Evolutionary conservation across 2,329 filamentous ascomycete genomes (phyloP).

Genomic region (Neonectria sp.): DNA sequence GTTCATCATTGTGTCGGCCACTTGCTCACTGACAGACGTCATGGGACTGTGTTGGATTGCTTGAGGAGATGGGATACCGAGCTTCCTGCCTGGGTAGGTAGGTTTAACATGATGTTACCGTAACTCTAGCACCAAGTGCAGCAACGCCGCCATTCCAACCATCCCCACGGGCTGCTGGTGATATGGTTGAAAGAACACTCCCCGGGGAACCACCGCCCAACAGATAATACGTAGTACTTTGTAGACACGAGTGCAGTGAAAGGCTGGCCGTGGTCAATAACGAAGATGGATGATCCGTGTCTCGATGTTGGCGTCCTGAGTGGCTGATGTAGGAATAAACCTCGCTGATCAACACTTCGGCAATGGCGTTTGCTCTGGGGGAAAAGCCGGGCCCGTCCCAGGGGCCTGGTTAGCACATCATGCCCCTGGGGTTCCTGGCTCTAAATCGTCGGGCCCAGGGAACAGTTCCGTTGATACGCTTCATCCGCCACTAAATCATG

Average conservation of each 20-base stretch:
- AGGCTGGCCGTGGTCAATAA: background rate
- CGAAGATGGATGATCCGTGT: conserved; percentile 24
- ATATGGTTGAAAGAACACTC: background rate
- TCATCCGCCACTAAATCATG: conserved; percentile 7
- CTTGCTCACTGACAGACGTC: conserved; percentile 10
- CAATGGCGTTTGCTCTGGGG: conserved; percentile 28
- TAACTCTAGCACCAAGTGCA: conserved; percentile 24
- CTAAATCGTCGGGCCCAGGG: conserved; percentile 11
- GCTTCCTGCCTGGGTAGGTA: conserved; percentile 8
- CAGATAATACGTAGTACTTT: too few relatives aligned
- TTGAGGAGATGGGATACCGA: conserved; percentile 20
- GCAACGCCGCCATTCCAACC: conserved; percentile 29
- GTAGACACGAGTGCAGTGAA: background rate
- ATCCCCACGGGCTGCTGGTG: conserved; percentile 13
- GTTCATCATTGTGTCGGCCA: conserved; percentile 15
- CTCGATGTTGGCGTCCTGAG: conserved; percentile 9
- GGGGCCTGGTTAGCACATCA: conserved; percentile 24
- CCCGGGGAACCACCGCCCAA: background rate
- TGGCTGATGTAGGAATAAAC: conserved; percentile 25
- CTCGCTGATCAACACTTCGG: conserved; percentile 24
- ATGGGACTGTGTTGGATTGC: conserved; percentile 24
- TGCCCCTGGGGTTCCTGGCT: conserved; percentile 12
- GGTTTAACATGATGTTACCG: conserved; percentile 28
- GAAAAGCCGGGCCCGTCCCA: conserved; percentile 20
- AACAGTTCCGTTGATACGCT: background rate